phyloP scores from a whole-genome alignment of 2,329 filamentous ascomycete genomes.

The Lecanicillium sp. region DNA sequence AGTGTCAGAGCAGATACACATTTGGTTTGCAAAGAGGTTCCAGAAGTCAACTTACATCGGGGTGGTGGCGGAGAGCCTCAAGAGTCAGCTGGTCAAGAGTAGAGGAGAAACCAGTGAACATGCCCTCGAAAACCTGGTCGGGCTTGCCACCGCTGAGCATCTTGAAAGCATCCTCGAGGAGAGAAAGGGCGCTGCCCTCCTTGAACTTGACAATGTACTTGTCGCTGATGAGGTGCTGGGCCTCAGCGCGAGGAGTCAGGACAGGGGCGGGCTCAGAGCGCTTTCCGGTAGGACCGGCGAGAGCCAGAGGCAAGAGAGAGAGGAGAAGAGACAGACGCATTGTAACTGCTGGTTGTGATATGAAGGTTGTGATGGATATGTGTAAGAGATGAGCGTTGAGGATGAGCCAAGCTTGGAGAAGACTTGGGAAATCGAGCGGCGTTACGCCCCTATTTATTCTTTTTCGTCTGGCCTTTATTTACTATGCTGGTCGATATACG shows the following conservation, averaged over 20 bases:
- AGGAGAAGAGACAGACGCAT: slow-evolving; percentile 6
- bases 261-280: slow-evolving; percentile 13
- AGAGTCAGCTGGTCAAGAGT: slow-evolving; percentile 9
- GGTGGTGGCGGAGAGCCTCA: slow-evolving; percentile 11
- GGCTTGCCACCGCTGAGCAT: slow-evolving; percentile 9
- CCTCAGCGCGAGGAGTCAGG: slow-evolving; percentile 9
- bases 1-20: neutral
- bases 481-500: too few species aligned
- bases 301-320: slow-evolving; percentile 6
- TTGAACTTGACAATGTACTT: slow-evolving; percentile 17
- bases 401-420: too few species aligned
- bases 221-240: slow-evolving; percentile 8
- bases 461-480: too few species aligned
- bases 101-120: slow-evolving; percentile 13
- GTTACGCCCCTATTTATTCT: too few species aligned
- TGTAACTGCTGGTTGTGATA: neutral
- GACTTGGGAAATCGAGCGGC: too few species aligned
- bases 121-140: slow-evolving; percentile 14
- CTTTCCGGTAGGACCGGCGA: slow-evolving; percentile 3
- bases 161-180: slow-evolving; percentile 8
- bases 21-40: neutral
- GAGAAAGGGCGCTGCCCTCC: slow-evolving; percentile 9
- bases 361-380: slow-evolving; percentile 8
- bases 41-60: slow-evolving; percentile 4
- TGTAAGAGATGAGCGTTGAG: neutral